Evolutionary conservation across 306 rosid species (phyloP).

Genomic region (Sphenostylis stenocarpa): DNA sequence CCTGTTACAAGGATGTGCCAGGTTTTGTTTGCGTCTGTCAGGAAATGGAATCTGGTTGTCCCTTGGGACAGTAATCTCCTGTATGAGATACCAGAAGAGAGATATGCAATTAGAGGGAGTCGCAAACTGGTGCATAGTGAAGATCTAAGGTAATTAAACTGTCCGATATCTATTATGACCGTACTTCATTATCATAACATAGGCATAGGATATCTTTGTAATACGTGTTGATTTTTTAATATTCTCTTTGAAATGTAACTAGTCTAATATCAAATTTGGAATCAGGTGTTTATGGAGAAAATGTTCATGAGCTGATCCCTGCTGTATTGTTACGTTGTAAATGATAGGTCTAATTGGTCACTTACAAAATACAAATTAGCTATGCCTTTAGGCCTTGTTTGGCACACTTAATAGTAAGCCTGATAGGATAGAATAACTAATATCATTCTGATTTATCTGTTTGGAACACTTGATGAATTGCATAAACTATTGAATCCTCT

Average conservation of each 20-base stretch:
- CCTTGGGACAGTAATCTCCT: constrained; percentile 68
- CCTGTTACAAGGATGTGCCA: constrained; percentile 84
- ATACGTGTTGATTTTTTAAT: not conserved
- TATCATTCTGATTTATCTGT: not conserved
- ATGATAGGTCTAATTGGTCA: not conserved
- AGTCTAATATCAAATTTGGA: not conserved
- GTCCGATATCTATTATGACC: not conserved
- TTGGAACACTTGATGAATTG: not conserved
- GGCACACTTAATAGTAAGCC: not conserved
- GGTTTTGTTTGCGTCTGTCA: constrained; percentile 78
- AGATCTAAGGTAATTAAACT: constrained; percentile 58
- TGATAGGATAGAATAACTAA: not conserved
- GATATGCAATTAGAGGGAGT: constrained; percentile 66
- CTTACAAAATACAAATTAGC: not conserved
- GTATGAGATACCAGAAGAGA: constrained; percentile 63
- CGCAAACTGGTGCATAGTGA: constrained; percentile 73
- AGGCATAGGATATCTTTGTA: not conserved
- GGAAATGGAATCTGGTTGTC: constrained; percentile 54
- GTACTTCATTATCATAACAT: not conserved
- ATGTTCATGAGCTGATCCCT: not conserved
- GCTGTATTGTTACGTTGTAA: not conserved
- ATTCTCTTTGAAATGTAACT: not conserved
- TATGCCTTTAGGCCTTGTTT: not conserved
- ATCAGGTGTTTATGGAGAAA: not conserved
- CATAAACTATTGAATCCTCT: not conserved